phyloP scores from a whole-genome alignment of 306 rosid genomes.

The Trifolium subterraneum region DNA sequence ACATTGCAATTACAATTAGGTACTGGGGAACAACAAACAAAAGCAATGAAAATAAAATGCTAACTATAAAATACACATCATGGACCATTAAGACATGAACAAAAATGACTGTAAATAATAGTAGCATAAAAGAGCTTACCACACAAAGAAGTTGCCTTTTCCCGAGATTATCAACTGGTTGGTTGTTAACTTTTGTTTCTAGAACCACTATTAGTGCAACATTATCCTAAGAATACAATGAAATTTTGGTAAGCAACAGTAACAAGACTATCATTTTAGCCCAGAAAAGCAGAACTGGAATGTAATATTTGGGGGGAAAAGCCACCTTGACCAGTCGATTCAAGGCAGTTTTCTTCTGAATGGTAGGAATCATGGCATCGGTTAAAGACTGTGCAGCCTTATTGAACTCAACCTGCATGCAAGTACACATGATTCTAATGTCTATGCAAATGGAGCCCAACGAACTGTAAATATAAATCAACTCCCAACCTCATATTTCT shows the following conservation, averaged over 20 bases:
- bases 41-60: background rate
- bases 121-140: conserved; percentile 57
- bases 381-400: conserved; percentile 98
- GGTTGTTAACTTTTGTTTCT: conserved; percentile 90
- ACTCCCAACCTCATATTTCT: conserved; percentile 90
- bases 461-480: conserved; percentile 16
- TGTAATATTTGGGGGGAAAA: conserved; percentile 28
- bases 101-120: conserved; percentile 6
- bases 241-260: conserved; percentile 24
- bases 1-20: conserved; percentile 11
- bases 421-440: conserved; percentile 33
- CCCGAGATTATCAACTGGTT: conserved; percentile 79
- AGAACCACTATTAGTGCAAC: conserved; percentile 96
- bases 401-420: conserved; percentile 92
- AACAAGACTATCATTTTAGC: background rate
- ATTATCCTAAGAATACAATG: conserved; percentile 69
- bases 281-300: conserved; percentile 9
- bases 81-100: conserved; percentile 14
- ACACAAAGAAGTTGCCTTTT: conserved; percentile 97
- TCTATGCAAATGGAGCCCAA: conserved; percentile 20
- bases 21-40: conserved; percentile 19
- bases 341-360: conserved; percentile 90
- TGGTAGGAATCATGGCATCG: conserved; percentile 81
- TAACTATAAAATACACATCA: background rate
- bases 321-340: conserved; percentile 87